Evolutionary conservation across 257 asterid genomes (phyloP).

Genomic region (Nicotiana sylvestris): DNA sequence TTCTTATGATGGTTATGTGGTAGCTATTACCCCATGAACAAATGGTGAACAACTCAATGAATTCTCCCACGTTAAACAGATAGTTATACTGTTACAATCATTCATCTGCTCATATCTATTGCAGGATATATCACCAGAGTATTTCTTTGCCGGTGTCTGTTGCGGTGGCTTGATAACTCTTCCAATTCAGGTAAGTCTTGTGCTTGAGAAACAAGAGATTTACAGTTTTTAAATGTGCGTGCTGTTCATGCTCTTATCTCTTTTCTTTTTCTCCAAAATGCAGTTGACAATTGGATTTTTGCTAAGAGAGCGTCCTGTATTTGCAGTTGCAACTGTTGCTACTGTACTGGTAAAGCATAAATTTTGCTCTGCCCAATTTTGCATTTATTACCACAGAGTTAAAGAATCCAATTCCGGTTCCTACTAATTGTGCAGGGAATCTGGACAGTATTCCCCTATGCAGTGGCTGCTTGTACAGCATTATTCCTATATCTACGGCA

Average conservation of each 20-base stretch:
- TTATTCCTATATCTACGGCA: slow-evolving; percentile 52
- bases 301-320: slow-evolving; percentile 70
- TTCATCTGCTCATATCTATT: slow-evolving; percentile 16
- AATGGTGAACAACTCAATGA: background rate
- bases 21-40: background rate
- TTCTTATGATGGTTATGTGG: background rate
- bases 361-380: background rate
- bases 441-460: slow-evolving; percentile 79
- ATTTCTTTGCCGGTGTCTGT: slow-evolving; percentile 90
- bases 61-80: background rate
- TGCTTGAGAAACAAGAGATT: background rate
- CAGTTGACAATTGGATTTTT: slow-evolving; percentile 78
- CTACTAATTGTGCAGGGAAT: slow-evolving; percentile 49
- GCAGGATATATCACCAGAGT: slow-evolving; percentile 77
- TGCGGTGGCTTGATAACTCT: slow-evolving; percentile 84
- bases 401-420: slow-evolving; percentile 10
- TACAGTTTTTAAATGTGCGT: background rate
- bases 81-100: background rate
- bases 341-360: slow-evolving; percentile 55
- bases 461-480: slow-evolving; percentile 64
- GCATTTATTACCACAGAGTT: background rate
- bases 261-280: slow-evolving; percentile 11
- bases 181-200: slow-evolving; percentile 59
- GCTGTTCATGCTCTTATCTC: background rate
- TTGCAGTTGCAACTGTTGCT: slow-evolving; percentile 83